These are phyloP conservation scores for Floccularia luteovirens DNA, from an alignment of 768 basidiomycete species.

Conservation along the genomic window DNA sequence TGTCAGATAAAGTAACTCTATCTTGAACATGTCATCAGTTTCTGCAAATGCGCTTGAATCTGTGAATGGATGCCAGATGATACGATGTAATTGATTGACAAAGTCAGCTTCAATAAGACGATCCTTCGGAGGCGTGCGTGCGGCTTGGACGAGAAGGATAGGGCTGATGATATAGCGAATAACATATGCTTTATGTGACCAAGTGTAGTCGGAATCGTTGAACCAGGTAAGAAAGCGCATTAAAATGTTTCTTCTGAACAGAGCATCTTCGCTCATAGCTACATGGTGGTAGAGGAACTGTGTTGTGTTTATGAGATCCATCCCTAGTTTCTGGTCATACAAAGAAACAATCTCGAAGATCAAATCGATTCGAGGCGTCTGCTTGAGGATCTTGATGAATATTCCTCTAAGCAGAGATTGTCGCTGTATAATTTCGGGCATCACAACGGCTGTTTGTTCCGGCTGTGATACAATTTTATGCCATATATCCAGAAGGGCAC, in stretches of 20 bases:
- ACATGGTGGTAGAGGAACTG: conserved; percentile 86
- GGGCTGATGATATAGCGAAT: conserved; percentile 85
- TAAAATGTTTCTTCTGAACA: conserved; percentile 77
- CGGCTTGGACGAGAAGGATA: conserved; percentile 71
- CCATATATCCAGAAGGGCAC: conserved; percentile 74
- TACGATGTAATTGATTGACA: conserved; percentile 57
- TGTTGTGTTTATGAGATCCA: conserved; percentile 72
- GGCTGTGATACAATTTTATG: conserved; percentile 36
- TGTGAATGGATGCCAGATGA: conserved; percentile 78
- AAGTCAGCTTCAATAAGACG: conserved; percentile 69
- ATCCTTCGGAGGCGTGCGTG: conserved; percentile 39
- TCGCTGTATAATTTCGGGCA: conserved; percentile 47
- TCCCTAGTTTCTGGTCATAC: conserved; percentile 71
- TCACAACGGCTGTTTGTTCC: conserved; percentile 32
- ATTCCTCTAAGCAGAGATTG: conserved; percentile 66
- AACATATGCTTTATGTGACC: conserved; percentile 73
- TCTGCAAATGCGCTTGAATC: conserved; percentile 42
- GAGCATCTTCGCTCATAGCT: conserved; percentile 58
- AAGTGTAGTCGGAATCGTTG: conserved; percentile 50
- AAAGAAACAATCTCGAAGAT: conserved; percentile 82
- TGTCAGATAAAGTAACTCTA: conserved; percentile 87
- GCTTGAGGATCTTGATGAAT: conserved; percentile 65
- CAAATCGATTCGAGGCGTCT: conserved; percentile 75
- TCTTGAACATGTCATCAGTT: conserved; percentile 79
- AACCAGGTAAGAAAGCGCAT: conserved; percentile 86